These are phyloP conservation scores for Candida ipomoeae DNA, from an alignment of 805 yeast species.

Conservation along the genomic window DNA sequence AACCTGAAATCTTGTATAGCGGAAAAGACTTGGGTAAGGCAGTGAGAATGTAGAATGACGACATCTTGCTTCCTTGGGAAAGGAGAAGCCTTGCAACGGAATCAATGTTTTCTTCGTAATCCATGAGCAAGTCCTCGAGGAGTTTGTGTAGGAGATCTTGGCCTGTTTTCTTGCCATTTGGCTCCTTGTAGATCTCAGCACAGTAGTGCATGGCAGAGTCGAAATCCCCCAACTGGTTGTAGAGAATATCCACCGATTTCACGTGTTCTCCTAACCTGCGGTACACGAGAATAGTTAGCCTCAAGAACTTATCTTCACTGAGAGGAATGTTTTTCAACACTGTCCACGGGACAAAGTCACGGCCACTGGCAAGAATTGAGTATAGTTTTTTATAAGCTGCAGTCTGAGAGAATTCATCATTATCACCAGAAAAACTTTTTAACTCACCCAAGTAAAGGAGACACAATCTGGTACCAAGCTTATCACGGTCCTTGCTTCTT, in stretches of 20 bases:
- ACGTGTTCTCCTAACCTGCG: constrained; percentile 57
- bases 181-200: constrained; percentile 37
- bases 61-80: constrained; percentile 47
- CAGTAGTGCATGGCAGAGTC: constrained; percentile 61
- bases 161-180: constrained; percentile 37
- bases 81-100: constrained; percentile 39
- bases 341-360: constrained; percentile 36
- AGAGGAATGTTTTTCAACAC: constrained; percentile 31
- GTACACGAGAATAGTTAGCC: constrained; percentile 55
- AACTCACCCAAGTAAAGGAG: constrained; percentile 29
- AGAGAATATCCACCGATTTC: constrained; percentile 58
- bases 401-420: constrained; percentile 13
- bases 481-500: constrained; percentile 17
- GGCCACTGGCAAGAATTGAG: constrained; percentile 28
- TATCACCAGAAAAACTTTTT: constrained; percentile 9
- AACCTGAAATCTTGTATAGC: constrained; percentile 39
- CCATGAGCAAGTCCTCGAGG: constrained; percentile 44
- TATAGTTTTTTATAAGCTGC: constrained; percentile 29
- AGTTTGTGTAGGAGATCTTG: constrained; percentile 44
- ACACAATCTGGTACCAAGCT: constrained; percentile 34
- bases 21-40: constrained; percentile 50
- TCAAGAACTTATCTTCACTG: constrained; percentile 29
- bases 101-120: constrained; percentile 31
- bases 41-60: constrained; percentile 41
- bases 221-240: constrained; percentile 53